Evolutionary conservation across 768 basidiomycete genomes (phyloP).

Genomic region (Lactarius deliciosus): DNA sequence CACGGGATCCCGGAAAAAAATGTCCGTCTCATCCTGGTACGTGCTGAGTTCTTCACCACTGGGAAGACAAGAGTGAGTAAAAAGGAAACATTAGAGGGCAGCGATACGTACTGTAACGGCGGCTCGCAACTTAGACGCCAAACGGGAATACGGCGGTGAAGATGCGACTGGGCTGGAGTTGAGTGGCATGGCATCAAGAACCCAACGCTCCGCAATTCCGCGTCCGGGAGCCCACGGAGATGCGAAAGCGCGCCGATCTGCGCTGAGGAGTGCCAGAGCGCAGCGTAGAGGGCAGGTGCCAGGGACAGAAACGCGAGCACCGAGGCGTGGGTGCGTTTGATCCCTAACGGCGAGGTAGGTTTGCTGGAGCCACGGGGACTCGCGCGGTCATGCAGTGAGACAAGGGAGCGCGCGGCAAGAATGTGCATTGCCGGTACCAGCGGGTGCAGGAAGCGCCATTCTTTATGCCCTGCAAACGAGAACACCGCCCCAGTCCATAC

Average conservation of each 20-base stretch:
- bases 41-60: slow-evolving; percentile 51
- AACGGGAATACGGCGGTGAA: slow-evolving; percentile 69
- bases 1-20: slow-evolving; percentile 75
- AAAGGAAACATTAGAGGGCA: slow-evolving; percentile 19
- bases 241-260: slow-evolving; percentile 76
- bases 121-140: slow-evolving; percentile 96
- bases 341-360: neutral
- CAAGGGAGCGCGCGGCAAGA: slow-evolving; percentile 70
- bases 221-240: slow-evolving; percentile 53
- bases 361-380: slow-evolving; percentile 17
- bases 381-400: slow-evolving; percentile 38
- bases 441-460: slow-evolving; percentile 97
- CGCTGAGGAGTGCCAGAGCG: slow-evolving; percentile 74
- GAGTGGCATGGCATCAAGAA: slow-evolving; percentile 97
- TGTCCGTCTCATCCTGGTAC: slow-evolving; percentile 78
- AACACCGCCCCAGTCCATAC: slow-evolving; percentile 67
- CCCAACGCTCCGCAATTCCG: slow-evolving; percentile 58
- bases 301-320: slow-evolving; percentile 51
- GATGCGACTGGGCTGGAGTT: slow-evolving; percentile 85
- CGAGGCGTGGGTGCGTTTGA: slow-evolving; percentile 16
- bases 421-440: slow-evolving; percentile 81
- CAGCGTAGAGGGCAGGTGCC: slow-evolving; percentile 64
- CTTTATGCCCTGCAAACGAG: slow-evolving; percentile 88
- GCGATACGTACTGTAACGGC: slow-evolving; percentile 61
- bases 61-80: slow-evolving; percentile 3